Conservation (phyloP, 345 rosid species). For the Syzygium oleosum region DNA sequence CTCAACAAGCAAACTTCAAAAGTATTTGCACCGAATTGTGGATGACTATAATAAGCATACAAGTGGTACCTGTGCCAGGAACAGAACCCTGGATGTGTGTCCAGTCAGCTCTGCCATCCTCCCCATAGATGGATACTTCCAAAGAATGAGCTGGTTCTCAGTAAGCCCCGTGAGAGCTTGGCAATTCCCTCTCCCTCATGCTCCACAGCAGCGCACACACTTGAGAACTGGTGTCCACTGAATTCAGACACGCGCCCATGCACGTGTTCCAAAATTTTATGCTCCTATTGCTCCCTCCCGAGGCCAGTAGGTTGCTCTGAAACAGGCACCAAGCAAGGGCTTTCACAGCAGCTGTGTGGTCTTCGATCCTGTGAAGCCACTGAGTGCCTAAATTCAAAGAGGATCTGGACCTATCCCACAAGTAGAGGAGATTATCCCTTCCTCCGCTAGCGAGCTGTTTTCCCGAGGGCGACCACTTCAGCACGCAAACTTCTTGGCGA, state of each 20-base stretch:
- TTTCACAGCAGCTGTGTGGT: conserved; percentile 31
- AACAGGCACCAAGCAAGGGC: conserved; percentile 40
- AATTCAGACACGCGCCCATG: conserved; percentile 28
- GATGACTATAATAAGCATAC: neutral
- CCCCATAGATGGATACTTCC: conserved; percentile 7
- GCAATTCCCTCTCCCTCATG: conserved; percentile 28
- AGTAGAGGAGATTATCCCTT: conserved; percentile 20
- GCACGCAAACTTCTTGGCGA: conserved; percentile 25
- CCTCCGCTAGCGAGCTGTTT: conserved; percentile 37
- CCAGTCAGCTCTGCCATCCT: conserved; percentile 29
- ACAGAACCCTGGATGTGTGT: conserved; percentile 27
- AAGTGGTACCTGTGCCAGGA: conserved; percentile 8
- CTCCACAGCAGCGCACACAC: conserved; percentile 36
- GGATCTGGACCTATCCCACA: conserved; percentile 29
- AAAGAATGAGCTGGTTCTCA: conserved; percentile 17
- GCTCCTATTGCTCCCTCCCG: conserved; percentile 19
- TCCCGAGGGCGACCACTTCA: conserved; percentile 38
- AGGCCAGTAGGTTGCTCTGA: conserved; percentile 9
- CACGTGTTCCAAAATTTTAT: conserved; percentile 35
- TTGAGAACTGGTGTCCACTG: conserved; percentile 27
- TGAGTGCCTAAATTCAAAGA: conserved; percentile 18
- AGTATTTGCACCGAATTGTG: neutral
- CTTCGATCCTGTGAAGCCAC: conserved; percentile 36
- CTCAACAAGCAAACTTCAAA: neutral
- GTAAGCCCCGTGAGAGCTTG: conserved; percentile 33